Percentiles rank a stretch among this genome's conserved stretches.
These are phyloP conservation scores for Petunia axillaris DNA, from an alignment of 257 asterid species.

Conservation along the genomic window DNA sequence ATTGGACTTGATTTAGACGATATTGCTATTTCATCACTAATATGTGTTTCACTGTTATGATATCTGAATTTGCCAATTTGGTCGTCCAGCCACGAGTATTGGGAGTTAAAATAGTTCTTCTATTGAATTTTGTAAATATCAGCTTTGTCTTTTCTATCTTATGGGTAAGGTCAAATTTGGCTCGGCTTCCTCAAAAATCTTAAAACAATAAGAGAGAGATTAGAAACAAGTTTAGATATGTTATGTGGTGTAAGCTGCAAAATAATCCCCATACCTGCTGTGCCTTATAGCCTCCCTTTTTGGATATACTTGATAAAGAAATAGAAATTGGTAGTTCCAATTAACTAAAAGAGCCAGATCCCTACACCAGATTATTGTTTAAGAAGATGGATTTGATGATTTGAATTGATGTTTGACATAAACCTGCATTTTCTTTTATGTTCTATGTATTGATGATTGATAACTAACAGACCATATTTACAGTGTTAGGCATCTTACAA, in stretches of 20 bases:
- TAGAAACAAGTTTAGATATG: neutral
- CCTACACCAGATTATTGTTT: neutral
- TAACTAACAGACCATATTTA: neutral
- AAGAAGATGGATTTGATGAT: conserved; percentile 16
- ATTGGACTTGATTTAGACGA: conserved; percentile 23
- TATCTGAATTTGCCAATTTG: conserved; percentile 23
- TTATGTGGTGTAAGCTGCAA: conserved; percentile 2
- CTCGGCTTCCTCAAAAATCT: neutral
- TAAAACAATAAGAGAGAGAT: neutral
- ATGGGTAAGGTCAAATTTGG: neutral
- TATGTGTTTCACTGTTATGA: neutral
- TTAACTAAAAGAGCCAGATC: neutral
- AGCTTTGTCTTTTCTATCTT: conserved; percentile 1
- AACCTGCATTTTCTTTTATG: neutral
- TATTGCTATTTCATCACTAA: conserved; percentile 5
- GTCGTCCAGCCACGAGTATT: conserved; percentile 9
- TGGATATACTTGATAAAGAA: neutral
- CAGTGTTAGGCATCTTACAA: neutral
- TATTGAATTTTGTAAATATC: neutral
- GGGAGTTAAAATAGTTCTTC: neutral
- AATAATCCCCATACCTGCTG: neutral
- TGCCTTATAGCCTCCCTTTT: neutral
- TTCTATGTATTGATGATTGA: conserved; percentile 4
- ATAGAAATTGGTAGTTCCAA: neutral
- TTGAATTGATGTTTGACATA: conserved; percentile 13